phyloP scores from a whole-genome alignment of 306 rosid genomes.

The Purshia tridentata region DNA sequence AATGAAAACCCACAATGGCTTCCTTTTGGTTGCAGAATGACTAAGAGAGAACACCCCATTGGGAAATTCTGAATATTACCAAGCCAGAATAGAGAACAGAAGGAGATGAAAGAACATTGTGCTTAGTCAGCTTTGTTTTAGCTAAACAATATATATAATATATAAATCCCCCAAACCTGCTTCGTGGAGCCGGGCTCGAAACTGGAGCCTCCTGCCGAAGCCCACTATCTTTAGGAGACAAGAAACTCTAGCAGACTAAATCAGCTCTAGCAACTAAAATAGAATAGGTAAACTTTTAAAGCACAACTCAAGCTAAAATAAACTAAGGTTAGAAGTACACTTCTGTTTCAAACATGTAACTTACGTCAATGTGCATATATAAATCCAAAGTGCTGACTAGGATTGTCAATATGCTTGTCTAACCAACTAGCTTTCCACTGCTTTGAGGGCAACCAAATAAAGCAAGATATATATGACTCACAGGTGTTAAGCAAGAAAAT shows the following conservation, averaged over 20 bases:
- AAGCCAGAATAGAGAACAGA: background rate
- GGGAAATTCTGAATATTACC: background rate
- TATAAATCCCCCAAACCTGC: too few species aligned
- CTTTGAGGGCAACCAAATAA: background rate
- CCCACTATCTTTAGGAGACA: too few species aligned
- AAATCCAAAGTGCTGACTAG: background rate
- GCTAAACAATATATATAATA: too few species aligned
- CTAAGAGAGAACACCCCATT: background rate
- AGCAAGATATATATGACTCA: too few species aligned
- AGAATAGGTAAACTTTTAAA: background rate
- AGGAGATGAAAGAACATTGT: background rate
- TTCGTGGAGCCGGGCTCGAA: too few species aligned
- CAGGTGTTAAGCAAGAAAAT: constrained; percentile 2
- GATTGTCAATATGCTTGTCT: background rate
- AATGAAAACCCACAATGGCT: background rate
- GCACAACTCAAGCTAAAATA: background rate
- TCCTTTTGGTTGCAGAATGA: too few species aligned
- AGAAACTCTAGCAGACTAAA: too few species aligned
- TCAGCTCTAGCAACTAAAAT: background rate
- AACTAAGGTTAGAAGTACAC: background rate
- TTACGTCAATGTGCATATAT: background rate
- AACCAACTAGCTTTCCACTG: background rate
- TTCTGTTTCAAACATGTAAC: background rate
- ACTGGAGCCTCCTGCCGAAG: too few species aligned
- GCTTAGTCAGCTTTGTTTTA: too few species aligned